A percentile compares a stretch with the other conserved stretches of the same genome.
phyloP scores from a whole-genome alignment of 805 yeast genomes.

The Scheffersomyces ergatensis region DNA sequence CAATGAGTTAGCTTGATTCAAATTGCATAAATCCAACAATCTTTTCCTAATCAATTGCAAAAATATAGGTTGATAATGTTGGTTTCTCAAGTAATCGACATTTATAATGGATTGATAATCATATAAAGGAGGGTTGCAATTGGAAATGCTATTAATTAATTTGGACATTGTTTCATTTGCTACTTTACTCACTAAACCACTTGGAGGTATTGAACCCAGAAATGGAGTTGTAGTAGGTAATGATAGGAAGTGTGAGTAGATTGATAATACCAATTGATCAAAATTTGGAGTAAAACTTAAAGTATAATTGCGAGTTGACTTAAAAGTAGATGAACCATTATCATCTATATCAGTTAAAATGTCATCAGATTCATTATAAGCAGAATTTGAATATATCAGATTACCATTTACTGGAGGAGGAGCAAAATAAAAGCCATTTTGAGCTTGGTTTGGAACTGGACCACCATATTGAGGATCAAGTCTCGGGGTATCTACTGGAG shows the following conservation, averaged over 20 bases:
- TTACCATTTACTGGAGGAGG: slow-evolving; percentile 2
- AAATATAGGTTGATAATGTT: slow-evolving; percentile 34
- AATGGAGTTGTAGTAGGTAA: slow-evolving; percentile 47
- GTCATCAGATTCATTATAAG: slow-evolving; percentile 40
- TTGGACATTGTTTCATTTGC: slow-evolving; percentile 38
- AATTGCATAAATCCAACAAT: slow-evolving; percentile 36
- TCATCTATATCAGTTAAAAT: slow-evolving; percentile 37
- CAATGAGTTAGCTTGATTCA: slow-evolving; percentile 5
- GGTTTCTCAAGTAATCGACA: slow-evolving; percentile 29
- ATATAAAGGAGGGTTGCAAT: slow-evolving; percentile 17
- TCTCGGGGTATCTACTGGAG: slow-evolving; percentile 34
- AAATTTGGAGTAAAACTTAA: slow-evolving; percentile 32
- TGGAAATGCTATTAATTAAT: slow-evolving; percentile 17
- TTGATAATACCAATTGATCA: slow-evolving; percentile 34
- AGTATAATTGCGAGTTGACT: slow-evolving; percentile 27
- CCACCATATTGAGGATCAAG: slow-evolving; percentile 2
- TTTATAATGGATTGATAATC: slow-evolving; percentile 34
- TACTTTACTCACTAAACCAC: slow-evolving; percentile 43
- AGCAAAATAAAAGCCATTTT: background rate
- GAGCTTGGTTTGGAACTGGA: background rate
- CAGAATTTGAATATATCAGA: slow-evolving; percentile 27
- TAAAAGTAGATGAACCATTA: slow-evolving; percentile 3
- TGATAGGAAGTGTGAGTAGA: slow-evolving; percentile 32
- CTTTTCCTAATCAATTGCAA: slow-evolving; percentile 41
- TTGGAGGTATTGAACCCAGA: slow-evolving; percentile 41